Evolutionary conservation across 768 basidiomycete genomes (phyloP), one percentile per base, ranked within the genome.

Genomic region (Mycena venus): DNA sequence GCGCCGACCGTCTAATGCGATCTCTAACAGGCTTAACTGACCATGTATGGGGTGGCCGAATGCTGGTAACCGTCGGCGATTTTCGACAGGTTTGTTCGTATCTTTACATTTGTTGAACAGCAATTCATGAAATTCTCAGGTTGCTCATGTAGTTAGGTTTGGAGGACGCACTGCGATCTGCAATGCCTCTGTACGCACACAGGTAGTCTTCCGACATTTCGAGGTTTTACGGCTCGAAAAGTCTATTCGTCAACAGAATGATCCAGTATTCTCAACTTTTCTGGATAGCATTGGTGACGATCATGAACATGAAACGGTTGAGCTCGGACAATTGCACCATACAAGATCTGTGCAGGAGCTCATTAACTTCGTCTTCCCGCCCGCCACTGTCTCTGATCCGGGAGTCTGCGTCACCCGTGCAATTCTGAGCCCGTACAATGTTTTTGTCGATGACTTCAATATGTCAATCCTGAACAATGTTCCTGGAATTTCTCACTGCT

Each of bases 131-230:
- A 51, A n/a, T 51, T 25, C 23, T 19, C 62, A 63, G 62, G 62
- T 63, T 63, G 62, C 62, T 29, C 62, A 40, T 9, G 42, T 63
- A 5, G 62, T 63, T 10, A 34, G 62, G 32, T 63, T 44, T 63
- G 62, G 62, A 44, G 62, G 62, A 12, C n/a, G 25, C 21, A 63
- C 62, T 23, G 62, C 62, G 14, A 63, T 63, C n/a, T 63, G 62
- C 42, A 25, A 47, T n/a, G 62, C 62, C n/a, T 47, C 62, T 14
- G 12, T 47, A 27, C 62, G 62, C 14, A 63, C 62, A 12, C 62
- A 63, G 23, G 19, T 42, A 44, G 31, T 63, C 14, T 63, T 60
- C 38, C 23, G 36, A 60, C 59, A 60, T 31, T 63, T 63, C 42
- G 62, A 63, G 34, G 32, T 44, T 63, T 47, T 64, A 29, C 15